These are phyloP conservation scores for Blastobotrys americana DNA, from an alignment of 805 yeast genomes.

Conservation along the genomic window DNA sequence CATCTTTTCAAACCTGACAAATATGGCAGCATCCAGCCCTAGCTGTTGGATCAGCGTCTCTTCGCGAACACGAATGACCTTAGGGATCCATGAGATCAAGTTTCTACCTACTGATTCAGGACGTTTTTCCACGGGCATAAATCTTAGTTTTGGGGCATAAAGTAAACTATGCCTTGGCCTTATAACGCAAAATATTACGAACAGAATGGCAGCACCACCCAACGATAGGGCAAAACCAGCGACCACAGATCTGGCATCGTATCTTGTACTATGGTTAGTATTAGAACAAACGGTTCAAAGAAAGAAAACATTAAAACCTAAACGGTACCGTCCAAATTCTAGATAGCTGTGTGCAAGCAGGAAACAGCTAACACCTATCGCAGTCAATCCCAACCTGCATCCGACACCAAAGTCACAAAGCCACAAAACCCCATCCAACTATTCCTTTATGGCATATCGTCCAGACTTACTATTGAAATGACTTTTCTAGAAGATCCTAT, in stretches of 20 bases:
- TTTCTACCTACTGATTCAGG: slow-evolving; percentile 18
- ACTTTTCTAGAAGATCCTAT: slow-evolving; percentile 2
- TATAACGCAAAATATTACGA: slow-evolving; percentile 24
- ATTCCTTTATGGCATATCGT: no score
- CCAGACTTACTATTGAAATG: slow-evolving; percentile 1
- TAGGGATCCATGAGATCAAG: slow-evolving; percentile 22
- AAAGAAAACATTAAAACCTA: no score
- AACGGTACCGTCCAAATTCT: no score
- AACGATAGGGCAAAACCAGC: slow-evolving; percentile 31
- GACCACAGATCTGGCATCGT: slow-evolving; percentile 30
- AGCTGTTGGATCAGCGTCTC: slow-evolving; percentile 21
- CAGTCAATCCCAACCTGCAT: no score
- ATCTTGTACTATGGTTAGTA: slow-evolving; percentile 15
- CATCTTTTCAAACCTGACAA: slow-evolving; percentile 28
- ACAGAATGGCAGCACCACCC: slow-evolving; percentile 28
- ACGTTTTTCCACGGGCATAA: slow-evolving; percentile 8
- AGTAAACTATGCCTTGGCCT: slow-evolving; percentile 28
- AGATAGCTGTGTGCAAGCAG: no score
- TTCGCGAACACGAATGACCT: slow-evolving; percentile 19
- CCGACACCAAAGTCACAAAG: neutral
- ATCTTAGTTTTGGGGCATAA: slow-evolving; percentile 28
- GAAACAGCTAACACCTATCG: no score
- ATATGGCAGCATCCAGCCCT: slow-evolving; percentile 34
- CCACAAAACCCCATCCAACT: neutral
- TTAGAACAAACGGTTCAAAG: neutral